Evolutionary conservation across 2,329 filamentous ascomycete species (phyloP).

Genomic region (Cadophora gregata): DNA sequence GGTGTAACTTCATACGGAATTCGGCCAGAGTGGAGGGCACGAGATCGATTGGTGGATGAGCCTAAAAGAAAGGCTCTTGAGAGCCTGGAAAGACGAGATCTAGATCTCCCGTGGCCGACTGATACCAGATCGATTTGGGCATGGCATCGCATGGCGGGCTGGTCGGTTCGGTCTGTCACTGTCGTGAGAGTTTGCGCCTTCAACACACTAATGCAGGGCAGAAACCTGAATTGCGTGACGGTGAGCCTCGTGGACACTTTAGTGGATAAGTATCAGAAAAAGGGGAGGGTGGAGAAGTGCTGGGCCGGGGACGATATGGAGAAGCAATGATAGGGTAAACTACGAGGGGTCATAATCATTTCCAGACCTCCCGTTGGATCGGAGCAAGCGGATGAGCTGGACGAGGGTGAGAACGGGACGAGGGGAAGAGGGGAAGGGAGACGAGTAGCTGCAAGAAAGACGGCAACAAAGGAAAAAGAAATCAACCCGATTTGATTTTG

Average conservation of each 20-base stretch:
- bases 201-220: conserved; percentile 22
- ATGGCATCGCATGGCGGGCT: background rate
- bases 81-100: no score
- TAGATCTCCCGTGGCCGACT: background rate
- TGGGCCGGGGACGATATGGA: background rate
- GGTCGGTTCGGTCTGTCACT: background rate
- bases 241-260: background rate
- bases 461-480: no score
- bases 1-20: background rate
- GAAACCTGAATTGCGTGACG: conserved; percentile 12
- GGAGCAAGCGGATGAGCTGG: background rate
- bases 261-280: conserved; percentile 14
- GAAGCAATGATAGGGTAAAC: background rate
- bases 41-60: background rate
- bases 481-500: no score
- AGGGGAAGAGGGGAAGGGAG: background rate
- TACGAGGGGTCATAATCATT: background rate
- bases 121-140: background rate
- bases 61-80: background rate
- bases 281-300: background rate
- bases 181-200: conserved; percentile 5
- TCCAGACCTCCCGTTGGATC: background rate
- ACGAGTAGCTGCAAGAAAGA: no score
- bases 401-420: background rate
- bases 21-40: background rate